phyloP scores from a whole-genome alignment of 208 protist species.

The Novymonas esmeraldas region DNA sequence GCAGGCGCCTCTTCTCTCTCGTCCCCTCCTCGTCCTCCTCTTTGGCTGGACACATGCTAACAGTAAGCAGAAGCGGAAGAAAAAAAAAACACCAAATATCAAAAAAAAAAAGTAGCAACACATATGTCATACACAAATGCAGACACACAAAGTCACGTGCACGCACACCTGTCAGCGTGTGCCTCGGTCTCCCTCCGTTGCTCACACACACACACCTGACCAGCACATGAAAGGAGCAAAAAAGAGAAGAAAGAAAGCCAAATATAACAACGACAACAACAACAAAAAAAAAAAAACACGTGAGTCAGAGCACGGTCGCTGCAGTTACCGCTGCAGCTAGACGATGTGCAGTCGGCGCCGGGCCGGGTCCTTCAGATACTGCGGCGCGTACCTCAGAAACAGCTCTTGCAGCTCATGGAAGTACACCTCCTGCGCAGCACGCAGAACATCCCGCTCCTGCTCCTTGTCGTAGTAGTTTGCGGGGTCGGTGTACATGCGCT shows the following conservation, averaged over 20 bases:
- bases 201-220: neutral
- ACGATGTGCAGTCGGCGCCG: constrained; percentile 33
- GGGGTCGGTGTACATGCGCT: constrained; percentile 38
- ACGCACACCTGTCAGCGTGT: too few species aligned
- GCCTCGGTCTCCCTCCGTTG: neutral
- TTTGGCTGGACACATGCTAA: neutral
- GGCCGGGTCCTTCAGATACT: constrained; percentile 32
- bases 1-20: neutral
- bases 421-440: constrained; percentile 39
- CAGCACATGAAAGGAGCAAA: neutral
- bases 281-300: constrained; percentile 1
- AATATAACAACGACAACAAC: neutral
- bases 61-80: neutral
- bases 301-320: neutral
- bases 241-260: neutral
- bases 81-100: too few species aligned
- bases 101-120: too few species aligned
- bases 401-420: constrained; percentile 41
- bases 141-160: too few species aligned
- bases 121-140: too few species aligned
- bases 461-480: constrained; percentile 33
- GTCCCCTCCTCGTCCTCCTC: neutral
- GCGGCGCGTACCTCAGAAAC: constrained; percentile 47
- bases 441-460: constrained; percentile 31
- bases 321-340: neutral